Evolutionary conservation across 495 filamentous ascomycete species (phyloP).

Genomic region (Pseudomonodictys pantanalensis): DNA sequence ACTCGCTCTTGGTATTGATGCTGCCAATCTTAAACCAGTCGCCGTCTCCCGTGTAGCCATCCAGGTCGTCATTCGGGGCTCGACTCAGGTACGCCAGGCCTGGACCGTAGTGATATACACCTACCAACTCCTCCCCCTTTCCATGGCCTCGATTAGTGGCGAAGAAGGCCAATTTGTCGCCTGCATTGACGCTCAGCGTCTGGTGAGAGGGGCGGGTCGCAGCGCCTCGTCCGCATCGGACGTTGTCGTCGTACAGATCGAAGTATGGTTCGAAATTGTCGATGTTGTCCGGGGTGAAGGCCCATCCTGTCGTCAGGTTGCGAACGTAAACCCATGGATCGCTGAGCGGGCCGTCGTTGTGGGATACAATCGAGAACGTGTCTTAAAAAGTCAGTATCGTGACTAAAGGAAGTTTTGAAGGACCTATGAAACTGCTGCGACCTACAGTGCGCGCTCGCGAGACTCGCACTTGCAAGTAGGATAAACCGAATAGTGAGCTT

Average conservation of each 20-base stretch:
- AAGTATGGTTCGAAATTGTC: conserved; percentile 1
- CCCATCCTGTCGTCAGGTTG: not conserved
- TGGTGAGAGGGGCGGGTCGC: not conserved
- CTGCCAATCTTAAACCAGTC: conserved; percentile 12
- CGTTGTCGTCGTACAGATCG: not conserved
- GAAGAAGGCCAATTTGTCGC: conserved; percentile 9
- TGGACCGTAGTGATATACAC: conserved; percentile 2
- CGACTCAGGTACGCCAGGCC: conserved; percentile 1
- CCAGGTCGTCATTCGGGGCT: not conserved
- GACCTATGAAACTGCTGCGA: too few relatives aligned
- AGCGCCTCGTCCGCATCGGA: conserved; percentile 3
- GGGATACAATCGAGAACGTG: not conserved
- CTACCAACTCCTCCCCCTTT: not conserved
- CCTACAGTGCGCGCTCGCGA: too few relatives aligned
- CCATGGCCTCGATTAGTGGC: not conserved
- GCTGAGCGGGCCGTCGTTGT: conserved; percentile 2
- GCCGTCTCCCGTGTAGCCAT: conserved; percentile 5
- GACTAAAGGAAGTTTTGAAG: too few relatives aligned
- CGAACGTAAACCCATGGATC: not conserved
- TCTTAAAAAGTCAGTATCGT: too few relatives aligned
- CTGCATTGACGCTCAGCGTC: conserved; percentile 5
- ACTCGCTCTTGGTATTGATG: not conserved
- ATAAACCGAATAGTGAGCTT: too few relatives aligned
- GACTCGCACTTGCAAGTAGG: too few relatives aligned
- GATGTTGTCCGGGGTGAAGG: not conserved